A percentile compares a stretch with the other conserved stretches of the same genome.
phyloP scores from a whole-genome alignment of 768 basidiomycete species.

The Amanita pallidorosea region DNA sequence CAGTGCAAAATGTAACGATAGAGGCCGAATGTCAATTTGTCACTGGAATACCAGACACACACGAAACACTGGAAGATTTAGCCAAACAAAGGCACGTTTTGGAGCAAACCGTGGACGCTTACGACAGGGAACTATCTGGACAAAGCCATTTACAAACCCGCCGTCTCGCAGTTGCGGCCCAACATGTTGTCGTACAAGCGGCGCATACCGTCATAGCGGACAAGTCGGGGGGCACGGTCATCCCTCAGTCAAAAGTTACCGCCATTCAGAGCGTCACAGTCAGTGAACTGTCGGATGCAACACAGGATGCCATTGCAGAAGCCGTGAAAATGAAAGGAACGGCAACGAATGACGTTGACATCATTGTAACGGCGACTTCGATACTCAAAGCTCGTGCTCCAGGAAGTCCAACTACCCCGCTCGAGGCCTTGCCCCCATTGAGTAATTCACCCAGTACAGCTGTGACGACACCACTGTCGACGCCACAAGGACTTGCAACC shows the following conservation, averaged over 20 bases:
- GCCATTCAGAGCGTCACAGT: constrained; percentile 41
- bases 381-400: constrained; percentile 34
- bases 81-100: constrained; percentile 78
- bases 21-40: constrained; percentile 61
- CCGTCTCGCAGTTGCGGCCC: constrained; percentile 64
- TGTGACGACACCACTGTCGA: constrained; percentile 1
- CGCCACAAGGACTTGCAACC: constrained; percentile 8
- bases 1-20: constrained; percentile 69
- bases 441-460: neutral
- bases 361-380: constrained; percentile 59
- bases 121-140: constrained; percentile 58
- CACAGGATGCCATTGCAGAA: constrained; percentile 63
- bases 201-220: constrained; percentile 55
- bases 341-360: constrained; percentile 68
- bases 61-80: constrained; percentile 48
- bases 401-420: constrained; percentile 9
- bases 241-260: constrained; percentile 26
- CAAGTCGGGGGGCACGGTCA: constrained; percentile 28
- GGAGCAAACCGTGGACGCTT: constrained; percentile 57
- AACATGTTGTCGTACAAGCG: constrained; percentile 74
- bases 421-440: constrained; percentile 1
- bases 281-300: constrained; percentile 39
- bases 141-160: constrained; percentile 40
- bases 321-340: constrained; percentile 72
- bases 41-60: constrained; percentile 34